These are phyloP conservation scores for Citrus inodora DNA, from an alignment of 345 rosid species.

Conservation along the genomic window DNA sequence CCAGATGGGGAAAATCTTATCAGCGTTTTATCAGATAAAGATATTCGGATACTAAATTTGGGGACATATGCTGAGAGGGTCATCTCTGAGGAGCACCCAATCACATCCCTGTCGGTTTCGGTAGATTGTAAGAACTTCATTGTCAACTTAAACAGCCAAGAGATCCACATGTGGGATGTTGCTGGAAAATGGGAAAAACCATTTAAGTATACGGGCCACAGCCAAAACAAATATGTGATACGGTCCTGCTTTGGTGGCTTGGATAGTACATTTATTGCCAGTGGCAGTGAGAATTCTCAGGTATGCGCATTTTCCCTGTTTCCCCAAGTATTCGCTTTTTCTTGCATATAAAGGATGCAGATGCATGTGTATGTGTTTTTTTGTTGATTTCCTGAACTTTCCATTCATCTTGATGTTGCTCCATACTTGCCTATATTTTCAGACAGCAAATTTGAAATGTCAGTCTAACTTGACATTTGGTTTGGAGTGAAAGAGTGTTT, in stretches of 20 bases:
- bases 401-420: not conserved
- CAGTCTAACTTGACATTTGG: not conserved
- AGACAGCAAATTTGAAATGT: not conserved
- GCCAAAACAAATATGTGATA: slow-evolving; percentile 72
- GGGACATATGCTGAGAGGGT: slow-evolving; percentile 56
- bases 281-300: slow-evolving; percentile 85
- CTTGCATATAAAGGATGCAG: not conserved
- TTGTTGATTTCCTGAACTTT: not conserved
- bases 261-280: slow-evolving; percentile 71
- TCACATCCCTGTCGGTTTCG: slow-evolving; percentile 63
- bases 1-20: slow-evolving; percentile 76
- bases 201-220: slow-evolving; percentile 61
- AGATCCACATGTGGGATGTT: slow-evolving; percentile 91
- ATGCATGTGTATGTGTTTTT: not conserved
- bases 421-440: not conserved
- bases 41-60: slow-evolving; percentile 60
- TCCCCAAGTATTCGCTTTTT: not conserved
- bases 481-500: not conserved
- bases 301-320: slow-evolving; percentile 28
- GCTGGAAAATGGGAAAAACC: slow-evolving; percentile 64
- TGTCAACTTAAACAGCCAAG: slow-evolving; percentile 80
- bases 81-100: slow-evolving; percentile 63
- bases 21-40: slow-evolving; percentile 54
- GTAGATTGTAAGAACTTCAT: slow-evolving; percentile 64
- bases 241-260: slow-evolving; percentile 91